Evolutionary conservation across 2,329 filamentous ascomycete genomes (phyloP).

Genomic region (Scedosporium dehoogii): DNA sequence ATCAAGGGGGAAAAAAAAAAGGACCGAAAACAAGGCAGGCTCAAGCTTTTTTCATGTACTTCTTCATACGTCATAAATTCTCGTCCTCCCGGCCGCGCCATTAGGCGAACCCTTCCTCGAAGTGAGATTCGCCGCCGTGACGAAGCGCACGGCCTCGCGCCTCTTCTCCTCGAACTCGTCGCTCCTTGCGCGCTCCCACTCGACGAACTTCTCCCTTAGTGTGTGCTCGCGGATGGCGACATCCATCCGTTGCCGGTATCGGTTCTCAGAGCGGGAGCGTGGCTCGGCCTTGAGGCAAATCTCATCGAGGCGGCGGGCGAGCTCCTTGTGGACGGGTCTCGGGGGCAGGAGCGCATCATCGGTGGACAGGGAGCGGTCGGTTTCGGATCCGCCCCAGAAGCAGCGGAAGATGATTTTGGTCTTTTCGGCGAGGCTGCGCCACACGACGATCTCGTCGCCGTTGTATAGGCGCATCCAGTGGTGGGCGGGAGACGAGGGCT

Average conservation of each 20-base stretch:
- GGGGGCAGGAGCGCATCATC: conserved; percentile 28
- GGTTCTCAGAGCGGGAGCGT: conserved; percentile 28
- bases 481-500: conserved; percentile 42
- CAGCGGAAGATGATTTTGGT: conserved; percentile 43
- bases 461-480: conserved; percentile 63
- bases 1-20: background rate
- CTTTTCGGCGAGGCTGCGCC: conserved; percentile 31
- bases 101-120: conserved; percentile 21
- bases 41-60: background rate
- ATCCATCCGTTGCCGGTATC: conserved; percentile 29
- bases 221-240: conserved; percentile 35
- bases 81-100: background rate
- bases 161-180: conserved; percentile 38
- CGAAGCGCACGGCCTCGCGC: conserved; percentile 31
- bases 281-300: conserved; percentile 35
- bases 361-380: conserved; percentile 29
- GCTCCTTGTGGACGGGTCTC: conserved; percentile 21
- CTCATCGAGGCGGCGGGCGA: conserved; percentile 37
- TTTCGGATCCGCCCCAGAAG: conserved; percentile 45
- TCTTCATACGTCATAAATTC: background rate
- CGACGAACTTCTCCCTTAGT: conserved; percentile 29
- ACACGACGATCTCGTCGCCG: conserved; percentile 69
- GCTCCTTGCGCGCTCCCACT: conserved; percentile 38
- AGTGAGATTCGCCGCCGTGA: conserved; percentile 20
- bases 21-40: background rate